Evolutionary conservation across 306 rosid species (phyloP).

Genomic region (Gynostemma pentaphyllum): DNA sequence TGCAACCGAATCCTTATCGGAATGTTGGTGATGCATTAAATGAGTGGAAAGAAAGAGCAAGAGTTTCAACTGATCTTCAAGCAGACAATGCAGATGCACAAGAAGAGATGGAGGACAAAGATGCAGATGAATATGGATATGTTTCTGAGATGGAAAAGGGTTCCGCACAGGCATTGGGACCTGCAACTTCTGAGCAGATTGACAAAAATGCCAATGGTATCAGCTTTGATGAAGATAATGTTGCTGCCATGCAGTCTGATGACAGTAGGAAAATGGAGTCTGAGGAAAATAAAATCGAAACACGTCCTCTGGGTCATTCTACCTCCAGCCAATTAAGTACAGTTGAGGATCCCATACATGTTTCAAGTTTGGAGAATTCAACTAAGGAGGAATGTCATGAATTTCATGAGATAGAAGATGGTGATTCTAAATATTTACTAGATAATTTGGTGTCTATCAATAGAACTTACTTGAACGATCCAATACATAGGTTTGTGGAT

Average conservation of each 20-base stretch:
- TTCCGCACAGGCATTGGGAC: constrained; percentile 80
- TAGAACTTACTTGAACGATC: constrained; percentile 38
- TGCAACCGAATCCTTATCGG: constrained; percentile 64
- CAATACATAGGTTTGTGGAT: constrained; percentile 24
- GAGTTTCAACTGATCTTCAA: constrained; percentile 47
- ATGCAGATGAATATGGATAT: constrained; percentile 79
- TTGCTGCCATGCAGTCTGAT: constrained; percentile 25
- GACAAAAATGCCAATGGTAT: constrained; percentile 32
- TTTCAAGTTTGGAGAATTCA: constrained; percentile 25
- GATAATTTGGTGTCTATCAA: constrained; percentile 53
- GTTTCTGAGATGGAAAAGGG: constrained; percentile 71
- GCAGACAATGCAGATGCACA: constrained; percentile 27
- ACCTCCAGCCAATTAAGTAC: constrained; percentile 26
- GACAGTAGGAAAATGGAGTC: constrained; percentile 24
- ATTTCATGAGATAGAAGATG: constrained; percentile 14
- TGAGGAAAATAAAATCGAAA: constrained; percentile 40
- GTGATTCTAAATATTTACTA: constrained; percentile 17
- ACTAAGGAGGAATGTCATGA: constrained; percentile 33
- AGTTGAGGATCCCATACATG: constrained; percentile 28
- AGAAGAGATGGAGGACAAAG: constrained; percentile 47
- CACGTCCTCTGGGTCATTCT: constrained; percentile 21
- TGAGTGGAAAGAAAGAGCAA: constrained; percentile 65
- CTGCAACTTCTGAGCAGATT: constrained; percentile 73
- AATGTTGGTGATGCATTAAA: constrained; percentile 59
- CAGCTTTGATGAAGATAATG: constrained; percentile 28